Base-by-base conservation (phyloP, 257 asterid genomes). In the Paulownia fortunei region DNA sequence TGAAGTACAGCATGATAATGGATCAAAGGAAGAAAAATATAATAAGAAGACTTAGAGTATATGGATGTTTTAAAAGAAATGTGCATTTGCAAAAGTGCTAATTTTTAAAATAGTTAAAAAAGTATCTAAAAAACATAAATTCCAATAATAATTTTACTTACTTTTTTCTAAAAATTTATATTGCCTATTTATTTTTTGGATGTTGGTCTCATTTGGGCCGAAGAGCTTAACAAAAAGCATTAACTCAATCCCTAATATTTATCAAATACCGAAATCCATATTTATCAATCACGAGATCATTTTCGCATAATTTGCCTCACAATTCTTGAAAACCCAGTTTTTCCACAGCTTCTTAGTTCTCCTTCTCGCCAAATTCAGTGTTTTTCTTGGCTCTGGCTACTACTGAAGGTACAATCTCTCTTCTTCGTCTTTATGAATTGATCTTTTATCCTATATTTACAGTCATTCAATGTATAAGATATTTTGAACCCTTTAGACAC, bases 221-320 rank as follows among this genome's bases (percentile, higher is more conserved):
- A n/a, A n/a, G n/a, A n/a, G n/a, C n/a, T n/a, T n/a, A n/a, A n/a
- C n/a, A n/a, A n/a, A n/a, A n/a, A n/a, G n/a, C n/a, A n/a, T n/a
- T n/a, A n/a, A n/a, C n/a, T n/a, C 26, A 65, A 72, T 64, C 79
- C 79, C 79, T 52, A 79, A 72, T 79, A 51, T 72, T 11, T 27
- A 34, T 42, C 65, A 61, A 70, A 37, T 37, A 23, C 24, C n/a
- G 59, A 72, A 71, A 51, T 47, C 44, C 42, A 36, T 26, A 61
- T 60, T 39, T 21, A 6, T 42, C 68, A 37, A 18, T 71, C 69
- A 42, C 77, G 51, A 5, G 23, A 15, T 64, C 41, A 71, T 13
- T 26, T 26, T 56, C 81, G 37, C 74, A 19, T 13, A 27, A 64
- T 55, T 73, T 74, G 74, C 76, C 80, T 80, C 76, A 60, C 37